Conservation (phyloP, 106 monocot species). For the Allium cepa region DNA sequence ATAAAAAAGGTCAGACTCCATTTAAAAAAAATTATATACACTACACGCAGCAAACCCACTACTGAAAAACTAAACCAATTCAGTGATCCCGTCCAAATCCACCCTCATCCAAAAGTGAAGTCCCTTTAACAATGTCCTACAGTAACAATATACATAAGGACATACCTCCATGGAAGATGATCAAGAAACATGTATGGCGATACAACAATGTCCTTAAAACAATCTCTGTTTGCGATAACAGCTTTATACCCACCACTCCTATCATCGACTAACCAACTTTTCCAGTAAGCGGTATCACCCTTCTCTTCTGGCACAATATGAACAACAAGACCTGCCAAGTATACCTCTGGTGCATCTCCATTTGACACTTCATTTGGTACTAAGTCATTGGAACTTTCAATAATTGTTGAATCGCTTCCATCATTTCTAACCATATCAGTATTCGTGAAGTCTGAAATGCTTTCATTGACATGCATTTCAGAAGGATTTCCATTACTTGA, state of each 20-base stretch:
- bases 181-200: conserved; percentile 96
- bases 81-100: not conserved
- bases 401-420: not conserved
- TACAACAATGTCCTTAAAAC: conserved; percentile 68
- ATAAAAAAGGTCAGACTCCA: too few species aligned
- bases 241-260: conserved; percentile 44
- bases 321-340: conserved; percentile 73
- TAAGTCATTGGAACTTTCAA: conserved; percentile 10
- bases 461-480: not conserved
- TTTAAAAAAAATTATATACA: too few species aligned
- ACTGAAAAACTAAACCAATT: too few species aligned
- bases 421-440: conserved; percentile 9
- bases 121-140: not conserved
- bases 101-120: not conserved
- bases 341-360: conserved; percentile 61
- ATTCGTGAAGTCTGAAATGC: not conserved
- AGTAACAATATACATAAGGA: not conserved
- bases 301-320: conserved; percentile 60
- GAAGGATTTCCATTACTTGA: not conserved
- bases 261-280: conserved; percentile 34
- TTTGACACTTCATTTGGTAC: conserved; percentile 13
- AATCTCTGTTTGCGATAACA: conserved; percentile 59
- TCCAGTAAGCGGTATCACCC: conserved; percentile 51
- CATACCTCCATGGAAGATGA: conserved; percentile 98
- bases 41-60: too few species aligned